phyloP scores from a whole-genome alignment of 441 rosid species.

The Aleurites moluccanus region DNA sequence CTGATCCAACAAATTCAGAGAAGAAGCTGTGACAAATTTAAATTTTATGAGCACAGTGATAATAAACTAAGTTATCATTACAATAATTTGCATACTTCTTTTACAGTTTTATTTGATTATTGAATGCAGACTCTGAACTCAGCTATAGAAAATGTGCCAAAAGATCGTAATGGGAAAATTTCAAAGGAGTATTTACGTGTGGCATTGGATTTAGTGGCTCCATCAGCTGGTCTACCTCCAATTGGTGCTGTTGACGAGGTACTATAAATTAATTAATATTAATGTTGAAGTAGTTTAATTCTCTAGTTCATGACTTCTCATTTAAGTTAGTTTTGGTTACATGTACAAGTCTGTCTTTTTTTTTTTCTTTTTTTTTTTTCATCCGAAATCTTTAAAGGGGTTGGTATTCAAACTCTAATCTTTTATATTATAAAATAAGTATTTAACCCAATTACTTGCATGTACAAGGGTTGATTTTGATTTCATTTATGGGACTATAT shows the following conservation, averaged over 20 bases:
- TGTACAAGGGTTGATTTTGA: neutral
- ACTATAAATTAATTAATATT: neutral
- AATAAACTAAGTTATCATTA: no score
- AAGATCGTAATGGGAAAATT: slow-evolving; percentile 68
- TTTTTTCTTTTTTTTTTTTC: no score
- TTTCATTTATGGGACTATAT: no score
- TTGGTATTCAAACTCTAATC: no score
- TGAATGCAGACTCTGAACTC: slow-evolving; percentile 52
- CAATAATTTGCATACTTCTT: neutral
- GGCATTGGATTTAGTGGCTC: slow-evolving; percentile 66
- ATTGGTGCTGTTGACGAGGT: slow-evolving; percentile 83
- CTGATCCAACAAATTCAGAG: no score
- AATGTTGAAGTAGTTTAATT: neutral
- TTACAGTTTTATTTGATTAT: neutral
- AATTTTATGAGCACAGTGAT: no score
- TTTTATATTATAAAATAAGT: no score
- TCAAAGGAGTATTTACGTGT: slow-evolving; percentile 59
- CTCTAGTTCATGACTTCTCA: neutral
- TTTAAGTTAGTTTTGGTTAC: no score
- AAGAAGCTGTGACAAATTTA: no score
- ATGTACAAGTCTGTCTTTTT: no score
- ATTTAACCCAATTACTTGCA: no score
- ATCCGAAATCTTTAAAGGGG: no score
- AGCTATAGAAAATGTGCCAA: slow-evolving; percentile 58
- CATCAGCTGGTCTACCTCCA: slow-evolving; percentile 81